Percentiles rank a stretch among this genome's conserved stretches.
These are phyloP conservation scores for Rubia occidens DNA, from an alignment of 305 asterid species.

Conservation along the genomic window DNA sequence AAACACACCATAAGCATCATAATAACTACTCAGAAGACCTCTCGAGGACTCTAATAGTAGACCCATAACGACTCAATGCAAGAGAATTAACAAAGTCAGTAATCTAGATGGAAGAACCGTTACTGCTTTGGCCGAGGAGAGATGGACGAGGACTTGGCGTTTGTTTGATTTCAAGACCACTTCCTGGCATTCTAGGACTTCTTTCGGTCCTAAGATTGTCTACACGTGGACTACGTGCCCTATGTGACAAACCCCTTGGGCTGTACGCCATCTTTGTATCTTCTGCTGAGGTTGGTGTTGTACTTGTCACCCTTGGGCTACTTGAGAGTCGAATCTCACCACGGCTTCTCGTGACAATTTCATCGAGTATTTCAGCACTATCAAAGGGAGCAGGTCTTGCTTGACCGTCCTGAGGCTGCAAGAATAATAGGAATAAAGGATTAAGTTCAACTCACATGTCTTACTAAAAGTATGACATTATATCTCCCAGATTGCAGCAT, in stretches of 20 bases:
- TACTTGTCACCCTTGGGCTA: slow-evolving; percentile 36
- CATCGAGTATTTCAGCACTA: slow-evolving; percentile 33
- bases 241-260: slow-evolving; percentile 26
- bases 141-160: slow-evolving; percentile 32
- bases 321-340: slow-evolving; percentile 37
- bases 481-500: background rate
- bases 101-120: slow-evolving; percentile 22
- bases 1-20: background rate
- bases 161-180: slow-evolving; percentile 26
- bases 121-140: slow-evolving; percentile 24
- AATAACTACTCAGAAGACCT: slow-evolving; percentile 14
- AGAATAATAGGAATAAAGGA: slow-evolving; percentile 7
- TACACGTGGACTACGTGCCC: slow-evolving; percentile 34
- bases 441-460: background rate
- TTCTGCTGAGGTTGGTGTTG: slow-evolving; percentile 26
- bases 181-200: slow-evolving; percentile 23
- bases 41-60: slow-evolving; percentile 6
- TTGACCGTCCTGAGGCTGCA: slow-evolving; percentile 30
- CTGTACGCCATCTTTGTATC: slow-evolving; percentile 21
- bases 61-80: slow-evolving; percentile 5
- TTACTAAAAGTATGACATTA: background rate
- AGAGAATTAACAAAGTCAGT: background rate
- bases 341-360: slow-evolving; percentile 41
- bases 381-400: slow-evolving; percentile 19
- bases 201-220: slow-evolving; percentile 26